A percentile compares a stretch with the other conserved stretches of the same genome.
Evolutionary conservation across 176 grass and related monocot species (phyloP).

Genomic region (Calamus simplicifolius): DNA sequence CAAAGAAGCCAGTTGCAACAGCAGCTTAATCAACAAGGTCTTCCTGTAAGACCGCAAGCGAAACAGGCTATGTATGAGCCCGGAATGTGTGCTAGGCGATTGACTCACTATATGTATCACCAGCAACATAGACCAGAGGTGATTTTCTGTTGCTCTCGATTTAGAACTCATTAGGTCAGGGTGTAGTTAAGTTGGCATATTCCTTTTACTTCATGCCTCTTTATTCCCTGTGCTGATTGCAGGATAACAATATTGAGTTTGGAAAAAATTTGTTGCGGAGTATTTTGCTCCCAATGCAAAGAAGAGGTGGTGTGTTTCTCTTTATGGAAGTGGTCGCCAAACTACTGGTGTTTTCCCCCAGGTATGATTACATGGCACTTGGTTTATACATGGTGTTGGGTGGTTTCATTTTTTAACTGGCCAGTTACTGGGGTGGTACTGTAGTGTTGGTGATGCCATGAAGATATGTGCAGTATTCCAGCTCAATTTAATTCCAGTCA

Average conservation of each 20-base stretch:
- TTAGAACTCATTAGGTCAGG: not conserved
- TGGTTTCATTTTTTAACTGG: not conserved
- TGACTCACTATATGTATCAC: constrained; percentile 98
- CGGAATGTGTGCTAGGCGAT: constrained; percentile 76
- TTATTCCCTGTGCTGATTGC: not conserved
- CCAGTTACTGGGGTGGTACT: not conserved
- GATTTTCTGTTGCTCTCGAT: constrained; percentile 19
- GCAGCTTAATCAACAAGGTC: constrained; percentile 61
- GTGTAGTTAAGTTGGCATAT: too few species aligned
- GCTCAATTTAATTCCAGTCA: too few species aligned
- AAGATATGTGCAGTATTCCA: not conserved
- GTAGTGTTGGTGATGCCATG: constrained; percentile 6
- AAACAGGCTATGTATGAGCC: constrained; percentile 64
- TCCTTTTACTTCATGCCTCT: too few species aligned
- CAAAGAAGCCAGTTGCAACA: constrained; percentile 50
- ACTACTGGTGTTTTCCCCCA: constrained; percentile 99
- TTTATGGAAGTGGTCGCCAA: constrained; percentile 89
- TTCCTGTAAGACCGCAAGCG: constrained; percentile 37
- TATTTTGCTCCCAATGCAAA: constrained; percentile 92
- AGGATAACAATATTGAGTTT: constrained; percentile 99
- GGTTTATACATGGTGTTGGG: too few species aligned
- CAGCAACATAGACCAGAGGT: constrained; percentile 93
- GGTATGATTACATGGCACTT: constrained; percentile 25
- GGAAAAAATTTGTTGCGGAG: constrained; percentile 92
- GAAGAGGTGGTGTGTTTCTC: constrained; percentile 98